Conservation (phyloP, 169 alveolate genomes). For the Cryptosporidium bovis region DNA sequence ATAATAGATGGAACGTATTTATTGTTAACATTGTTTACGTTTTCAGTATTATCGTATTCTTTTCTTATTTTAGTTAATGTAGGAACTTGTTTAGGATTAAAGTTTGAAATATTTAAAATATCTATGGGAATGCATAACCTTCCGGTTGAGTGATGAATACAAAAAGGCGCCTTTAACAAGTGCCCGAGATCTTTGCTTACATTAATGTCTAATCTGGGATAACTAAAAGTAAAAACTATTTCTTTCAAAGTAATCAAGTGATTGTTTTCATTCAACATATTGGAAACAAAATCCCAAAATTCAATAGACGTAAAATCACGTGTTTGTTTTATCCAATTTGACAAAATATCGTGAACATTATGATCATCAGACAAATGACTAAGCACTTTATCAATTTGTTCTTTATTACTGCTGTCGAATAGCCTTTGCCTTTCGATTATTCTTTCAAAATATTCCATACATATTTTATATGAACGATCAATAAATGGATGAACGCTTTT, state of each 20-base stretch:
- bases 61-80: slow-evolving; percentile 76
- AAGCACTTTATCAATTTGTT: slow-evolving; percentile 31
- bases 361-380: slow-evolving; percentile 47
- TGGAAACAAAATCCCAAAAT: slow-evolving; percentile 65
- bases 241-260: slow-evolving; percentile 76
- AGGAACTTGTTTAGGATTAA: slow-evolving; percentile 86
- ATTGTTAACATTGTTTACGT: not conserved
- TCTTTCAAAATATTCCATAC: slow-evolving; percentile 43
- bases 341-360: slow-evolving; percentile 31
- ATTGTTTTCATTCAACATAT: slow-evolving; percentile 36
- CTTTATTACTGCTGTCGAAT: slow-evolving; percentile 12
- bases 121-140: slow-evolving; percentile 87
- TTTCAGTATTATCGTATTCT: slow-evolving; percentile 33
- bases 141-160: slow-evolving; percentile 92
- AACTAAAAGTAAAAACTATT: slow-evolving; percentile 82
- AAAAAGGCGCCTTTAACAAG: slow-evolving; percentile 90
- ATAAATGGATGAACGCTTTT: slow-evolving; percentile 29
- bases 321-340: slow-evolving; percentile 46
- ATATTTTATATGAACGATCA: slow-evolving; percentile 35
- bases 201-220: slow-evolving; percentile 84
- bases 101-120: slow-evolving; percentile 76
- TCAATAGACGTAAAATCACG: slow-evolving; percentile 70
- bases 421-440: slow-evolving; percentile 37
- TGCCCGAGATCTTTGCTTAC: slow-evolving; percentile 90
- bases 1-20: slow-evolving; percentile 8